Evolutionary conservation across 2,329 filamentous ascomycete species (phyloP), one percentile per base, ranked within the genome.

Genomic region (Gaeumannomyces tritici): DNA sequence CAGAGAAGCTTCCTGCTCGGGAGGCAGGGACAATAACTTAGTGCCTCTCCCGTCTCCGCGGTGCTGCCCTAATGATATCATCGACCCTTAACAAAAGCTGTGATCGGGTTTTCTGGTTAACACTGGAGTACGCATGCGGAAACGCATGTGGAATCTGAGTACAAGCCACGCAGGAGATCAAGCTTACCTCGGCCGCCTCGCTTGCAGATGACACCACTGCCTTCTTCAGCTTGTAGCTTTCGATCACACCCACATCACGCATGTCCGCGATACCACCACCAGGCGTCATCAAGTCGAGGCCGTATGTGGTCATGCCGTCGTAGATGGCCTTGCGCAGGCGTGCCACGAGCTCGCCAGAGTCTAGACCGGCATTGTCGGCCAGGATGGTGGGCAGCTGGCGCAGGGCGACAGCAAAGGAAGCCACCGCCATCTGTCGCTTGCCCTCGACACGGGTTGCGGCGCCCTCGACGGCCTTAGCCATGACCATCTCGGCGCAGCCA

Each of bases 191-290:
- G 67, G 95, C 93, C 66, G 95, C 95, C 78, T 99, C 95, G 63
- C 91, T 96, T 27, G 95, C 95, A 65, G 92, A 96, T 61, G 90
- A 96, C 61, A 99, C 95, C 62, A 99, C 95, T n/a, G 95, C 95
- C 74, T 87, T 89, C 85, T 99, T 99, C 74, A 99, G 79, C 83
- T 99, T 99, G 83, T 97, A 98, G 76, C 91, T 96, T 80, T 99
- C 95, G 68, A 99, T 89, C 31, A 99, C 93, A 57, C 95, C 95
- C 59, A 96, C 74, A 70, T 99, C 91, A 62, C 93, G 85, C 95
- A 99, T 99, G 72, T 99, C 95, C 15, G 91, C 84, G 71, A 99
- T 91, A 57, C 92, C 93, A 64, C 95, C 95, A 55, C 95, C 93
- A 2, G 93, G 93, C 1, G 89, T 91, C 77, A 89, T 81, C 66